Evolutionary conservation across 2,329 filamentous ascomycete species (phyloP).

Genomic region (Claviceps citrina): DNA sequence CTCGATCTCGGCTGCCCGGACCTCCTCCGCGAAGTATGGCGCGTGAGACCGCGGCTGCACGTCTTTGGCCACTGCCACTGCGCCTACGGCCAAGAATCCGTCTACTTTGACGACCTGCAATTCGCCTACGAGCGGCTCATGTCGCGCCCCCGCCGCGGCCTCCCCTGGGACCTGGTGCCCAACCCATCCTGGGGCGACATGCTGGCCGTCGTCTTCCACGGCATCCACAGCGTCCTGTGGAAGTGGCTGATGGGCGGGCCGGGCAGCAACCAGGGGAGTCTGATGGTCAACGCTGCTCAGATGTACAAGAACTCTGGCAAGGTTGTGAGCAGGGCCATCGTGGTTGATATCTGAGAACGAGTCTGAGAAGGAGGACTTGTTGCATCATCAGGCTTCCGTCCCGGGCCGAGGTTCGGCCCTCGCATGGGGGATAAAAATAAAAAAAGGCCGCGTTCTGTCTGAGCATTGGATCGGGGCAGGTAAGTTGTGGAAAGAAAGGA

Average conservation of each 20-base stretch:
- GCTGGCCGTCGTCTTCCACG: conserved; percentile 28
- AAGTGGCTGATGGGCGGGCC: conserved; percentile 42
- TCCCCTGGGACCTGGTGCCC: conserved; percentile 31
- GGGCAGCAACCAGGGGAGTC: conserved; percentile 30
- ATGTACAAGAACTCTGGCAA: conserved; percentile 38
- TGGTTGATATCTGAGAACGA: conserved; percentile 18
- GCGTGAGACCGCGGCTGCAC: conserved; percentile 58
- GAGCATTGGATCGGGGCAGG: too few species aligned
- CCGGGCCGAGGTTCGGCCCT: too few species aligned
- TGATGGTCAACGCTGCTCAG: conserved; percentile 43
- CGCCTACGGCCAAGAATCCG: conserved; percentile 51
- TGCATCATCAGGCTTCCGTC: too few species aligned
- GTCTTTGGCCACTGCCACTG: conserved; percentile 78
- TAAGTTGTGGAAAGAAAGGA: too few species aligned
- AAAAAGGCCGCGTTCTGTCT: too few species aligned
- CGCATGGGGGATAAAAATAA: too few species aligned
- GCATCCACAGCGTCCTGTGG: conserved; percentile 33
- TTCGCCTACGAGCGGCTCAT: conserved; percentile 53
- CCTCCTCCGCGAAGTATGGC: conserved; percentile 57
- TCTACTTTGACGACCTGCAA: conserved; percentile 64
- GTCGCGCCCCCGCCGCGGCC: conserved; percentile 25
- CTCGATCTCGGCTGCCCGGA: conserved; percentile 54
- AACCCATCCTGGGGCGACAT: conserved; percentile 31
- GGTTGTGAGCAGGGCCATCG: conserved; percentile 25
- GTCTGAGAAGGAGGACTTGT: too few species aligned